These are phyloP conservation scores for Cyclotella choctawhatcheeana DNA, from an alignment of 108 stramenopile genomes.

Conservation along the genomic window DNA sequence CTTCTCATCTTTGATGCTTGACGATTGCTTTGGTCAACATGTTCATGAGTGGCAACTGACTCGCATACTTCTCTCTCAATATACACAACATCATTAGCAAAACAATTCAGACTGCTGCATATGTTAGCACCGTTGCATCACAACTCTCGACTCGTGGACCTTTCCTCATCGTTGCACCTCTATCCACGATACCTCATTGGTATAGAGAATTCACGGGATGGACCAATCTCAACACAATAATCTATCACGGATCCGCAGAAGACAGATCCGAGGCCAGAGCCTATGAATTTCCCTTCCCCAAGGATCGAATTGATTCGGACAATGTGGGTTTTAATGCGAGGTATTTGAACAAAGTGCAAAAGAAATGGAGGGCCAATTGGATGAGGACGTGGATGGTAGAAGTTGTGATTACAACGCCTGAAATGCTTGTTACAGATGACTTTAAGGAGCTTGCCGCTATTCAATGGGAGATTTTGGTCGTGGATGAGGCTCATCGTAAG, in stretches of 20 bases:
- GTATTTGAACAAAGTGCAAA: conserved; percentile 62
- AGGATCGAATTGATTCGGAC: conserved; percentile 58
- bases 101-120: conserved; percentile 89
- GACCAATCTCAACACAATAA: conserved; percentile 93
- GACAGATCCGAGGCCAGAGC: conserved; percentile 82
- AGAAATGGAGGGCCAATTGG: conserved; percentile 35
- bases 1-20: no score
- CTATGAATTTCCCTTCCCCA: conserved; percentile 79
- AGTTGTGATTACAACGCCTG: conserved; percentile 92
- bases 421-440: conserved; percentile 88
- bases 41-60: background rate
- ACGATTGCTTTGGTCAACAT: background rate
- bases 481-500: conserved; percentile 96
- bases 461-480: conserved; percentile 89
- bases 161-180: conserved; percentile 92
- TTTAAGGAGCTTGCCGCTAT: conserved; percentile 75
- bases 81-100: conserved; percentile 45
- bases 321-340: conserved; percentile 61
- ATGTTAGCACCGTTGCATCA: conserved; percentile 66
- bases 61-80: background rate
- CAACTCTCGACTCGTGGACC: conserved; percentile 66
- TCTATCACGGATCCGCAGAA: conserved; percentile 90
- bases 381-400: conserved; percentile 85
- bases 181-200: conserved; percentile 96
- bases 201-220: conserved; percentile 89